phyloP scores from a whole-genome alignment of 2,329 filamentous ascomycete species.

The Beauveria medogensis region DNA sequence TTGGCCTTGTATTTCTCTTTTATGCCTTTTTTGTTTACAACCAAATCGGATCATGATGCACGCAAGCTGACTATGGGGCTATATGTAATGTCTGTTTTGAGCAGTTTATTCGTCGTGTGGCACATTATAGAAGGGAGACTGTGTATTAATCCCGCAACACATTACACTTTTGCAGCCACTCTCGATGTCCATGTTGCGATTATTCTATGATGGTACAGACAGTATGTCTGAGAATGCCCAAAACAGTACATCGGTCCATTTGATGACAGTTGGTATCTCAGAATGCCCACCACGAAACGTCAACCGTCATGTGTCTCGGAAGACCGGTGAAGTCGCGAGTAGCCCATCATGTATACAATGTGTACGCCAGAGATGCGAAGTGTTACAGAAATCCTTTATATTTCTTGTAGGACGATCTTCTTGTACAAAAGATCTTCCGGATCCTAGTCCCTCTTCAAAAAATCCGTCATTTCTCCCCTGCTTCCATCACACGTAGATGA shows the following conservation, averaged over 20 bases:
- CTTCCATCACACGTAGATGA: neutral
- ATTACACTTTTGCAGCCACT: neutral
- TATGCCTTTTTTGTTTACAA: neutral
- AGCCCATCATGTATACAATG: neutral
- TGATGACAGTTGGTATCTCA: neutral
- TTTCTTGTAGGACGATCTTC: neutral
- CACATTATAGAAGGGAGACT: neutral
- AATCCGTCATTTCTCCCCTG: neutral
- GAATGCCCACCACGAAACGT: too few species aligned
- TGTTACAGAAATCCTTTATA: slow-evolving; percentile 6
- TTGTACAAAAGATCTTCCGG: neutral
- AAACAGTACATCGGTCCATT: too few species aligned
- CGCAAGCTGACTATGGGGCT: neutral
- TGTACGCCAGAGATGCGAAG: neutral
- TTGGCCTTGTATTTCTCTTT: neutral
- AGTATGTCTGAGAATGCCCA: too few species aligned
- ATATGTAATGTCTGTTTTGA: slow-evolving; percentile 3
- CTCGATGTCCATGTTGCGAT: too few species aligned
- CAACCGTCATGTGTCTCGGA: too few species aligned
- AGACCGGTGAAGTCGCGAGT: too few species aligned
- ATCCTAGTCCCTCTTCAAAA: neutral
- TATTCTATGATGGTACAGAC: neutral
- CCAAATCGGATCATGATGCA: too few species aligned
- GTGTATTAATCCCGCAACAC: neutral
- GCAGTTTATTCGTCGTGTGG: neutral